phyloP scores from a whole-genome alignment of 1,139 yeast genomes.

The Suhomyces coccinellae region DNA sequence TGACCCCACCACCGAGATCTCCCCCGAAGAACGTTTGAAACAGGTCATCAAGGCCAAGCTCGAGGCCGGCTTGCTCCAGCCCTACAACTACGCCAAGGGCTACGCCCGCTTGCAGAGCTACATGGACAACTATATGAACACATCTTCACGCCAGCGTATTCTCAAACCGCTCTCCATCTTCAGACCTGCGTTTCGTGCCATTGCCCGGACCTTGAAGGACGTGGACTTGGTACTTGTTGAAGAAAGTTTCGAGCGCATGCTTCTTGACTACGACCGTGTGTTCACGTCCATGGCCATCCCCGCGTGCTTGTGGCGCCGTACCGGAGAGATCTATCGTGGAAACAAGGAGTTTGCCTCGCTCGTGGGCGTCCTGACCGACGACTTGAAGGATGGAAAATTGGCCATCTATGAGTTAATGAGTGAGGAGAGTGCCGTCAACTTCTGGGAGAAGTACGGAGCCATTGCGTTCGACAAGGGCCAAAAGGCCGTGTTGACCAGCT shows the following conservation, averaged over 20 bases:
- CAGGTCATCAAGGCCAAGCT: conserved; percentile 95
- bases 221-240: conserved; percentile 91
- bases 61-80: conserved; percentile 90
- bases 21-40: conserved; percentile 91
- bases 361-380: conserved; percentile 91
- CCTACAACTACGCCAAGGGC: conserved; percentile 92
- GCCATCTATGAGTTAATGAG: conserved; percentile 95
- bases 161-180: conserved; percentile 82
- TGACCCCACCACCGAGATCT: conserved; percentile 91
- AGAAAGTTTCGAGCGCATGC: conserved; percentile 91
- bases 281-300: conserved; percentile 98
- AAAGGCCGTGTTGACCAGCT: conserved; percentile 90
- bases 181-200: conserved; percentile 92
- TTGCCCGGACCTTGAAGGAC: conserved; percentile 86
- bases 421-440: conserved; percentile 96
- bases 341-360: conserved; percentile 94
- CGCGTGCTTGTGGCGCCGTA: conserved; percentile 95
- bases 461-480: conserved; percentile 96
- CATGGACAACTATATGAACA: conserved; percentile 92
- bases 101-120: conserved; percentile 86
- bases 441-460: conserved; percentile 97
- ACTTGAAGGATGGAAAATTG: conserved; percentile 85
- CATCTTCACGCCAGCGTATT: conserved; percentile 82
- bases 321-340: conserved; percentile 95
- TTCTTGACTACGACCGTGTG: conserved; percentile 90